Evolutionary conservation across 345 rosid genomes (phyloP), one percentile per base, ranked within the genome.

Genomic region (Bruguiera gymnorhiza): DNA sequence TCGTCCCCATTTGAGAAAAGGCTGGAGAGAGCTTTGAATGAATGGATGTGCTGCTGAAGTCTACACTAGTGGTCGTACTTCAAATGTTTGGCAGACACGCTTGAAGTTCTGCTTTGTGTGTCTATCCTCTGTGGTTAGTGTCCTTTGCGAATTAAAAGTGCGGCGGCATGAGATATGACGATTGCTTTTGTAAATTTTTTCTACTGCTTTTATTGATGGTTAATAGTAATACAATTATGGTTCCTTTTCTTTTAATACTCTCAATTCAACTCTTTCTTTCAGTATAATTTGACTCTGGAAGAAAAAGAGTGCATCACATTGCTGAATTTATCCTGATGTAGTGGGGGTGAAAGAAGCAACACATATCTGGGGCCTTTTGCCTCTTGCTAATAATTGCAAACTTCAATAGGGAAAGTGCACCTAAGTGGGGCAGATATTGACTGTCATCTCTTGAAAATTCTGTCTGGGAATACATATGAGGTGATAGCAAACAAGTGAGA

Each of bases 1-100:
- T 85, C 92, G n/a, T 92, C 98, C 18, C 98, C 99, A 46, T 95
- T 90, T 70, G 98, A 90, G 79, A 86, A 88, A 8, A 86, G 97
- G 84, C 77, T 95, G 80, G 98, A 95, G 86, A 90, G 87, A 86
- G 99, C 96, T 82, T 76, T 24, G 24, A 24, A 24, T 95, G 88
- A 79, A 74, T 64, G 76, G 77, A 70, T 72, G 57, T 67, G 71
- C 79, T 73, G 75, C 58, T 54, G 26, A 1, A 46, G 21, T 24
- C 60, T 51, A 60, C 6, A 37, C 43, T 8, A 20, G 11, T 21
- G n/a, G 51, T 58, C 58, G 27, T 26, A 29, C 65, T 58, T 27
- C 20, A 8, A 23, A 26, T 39, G 57, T 54, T 36, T 46, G 24
- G 26, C 65, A 53, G 57, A 37, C 62, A 48, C 21, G 31, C 8